phyloP scores from a whole-genome alignment of 164 flowering plant species.

The Tetrastigma voinierianum region DNA sequence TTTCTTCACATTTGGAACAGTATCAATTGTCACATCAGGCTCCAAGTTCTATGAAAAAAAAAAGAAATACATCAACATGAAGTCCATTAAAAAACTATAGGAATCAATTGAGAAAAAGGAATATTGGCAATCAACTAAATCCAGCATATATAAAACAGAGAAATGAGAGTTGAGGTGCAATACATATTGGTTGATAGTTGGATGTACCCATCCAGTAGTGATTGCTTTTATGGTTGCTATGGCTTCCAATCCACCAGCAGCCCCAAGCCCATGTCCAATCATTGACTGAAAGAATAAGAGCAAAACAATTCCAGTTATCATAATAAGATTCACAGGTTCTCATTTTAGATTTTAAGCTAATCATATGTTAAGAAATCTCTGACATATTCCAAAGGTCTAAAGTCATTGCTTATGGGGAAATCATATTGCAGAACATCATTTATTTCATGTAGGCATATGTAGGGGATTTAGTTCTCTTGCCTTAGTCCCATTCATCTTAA shows the following conservation, averaged over 20 bases:
- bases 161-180: not conserved
- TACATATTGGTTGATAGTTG: conserved; percentile 70
- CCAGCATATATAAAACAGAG: not conserved
- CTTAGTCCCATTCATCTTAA: conserved; percentile 71
- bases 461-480: conserved; percentile 21
- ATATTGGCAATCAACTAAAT: not conserved
- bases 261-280: conserved; percentile 75
- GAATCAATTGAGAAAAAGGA: too few relatives aligned
- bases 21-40: conserved; percentile 62
- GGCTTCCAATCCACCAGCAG: conserved; percentile 76
- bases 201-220: conserved; percentile 70
- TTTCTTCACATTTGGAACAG: conserved; percentile 75
- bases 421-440: too few relatives aligned
- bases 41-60: conserved; percentile 54
- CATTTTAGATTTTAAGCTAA: too few relatives aligned
- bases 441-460: too few relatives aligned
- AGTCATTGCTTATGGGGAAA: too few relatives aligned
- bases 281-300: conserved; percentile 43
- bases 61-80: not conserved
- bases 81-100: not conserved
- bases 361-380: too few relatives aligned
- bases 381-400: too few relatives aligned
- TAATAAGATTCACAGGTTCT: too few relatives aligned
- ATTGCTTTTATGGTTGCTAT: conserved; percentile 68
- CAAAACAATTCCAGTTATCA: not conserved